These are phyloP conservation scores for Colletotrichum lupini DNA, from an alignment of 2,329 filamentous ascomycete genomes.

Conservation along the genomic window DNA sequence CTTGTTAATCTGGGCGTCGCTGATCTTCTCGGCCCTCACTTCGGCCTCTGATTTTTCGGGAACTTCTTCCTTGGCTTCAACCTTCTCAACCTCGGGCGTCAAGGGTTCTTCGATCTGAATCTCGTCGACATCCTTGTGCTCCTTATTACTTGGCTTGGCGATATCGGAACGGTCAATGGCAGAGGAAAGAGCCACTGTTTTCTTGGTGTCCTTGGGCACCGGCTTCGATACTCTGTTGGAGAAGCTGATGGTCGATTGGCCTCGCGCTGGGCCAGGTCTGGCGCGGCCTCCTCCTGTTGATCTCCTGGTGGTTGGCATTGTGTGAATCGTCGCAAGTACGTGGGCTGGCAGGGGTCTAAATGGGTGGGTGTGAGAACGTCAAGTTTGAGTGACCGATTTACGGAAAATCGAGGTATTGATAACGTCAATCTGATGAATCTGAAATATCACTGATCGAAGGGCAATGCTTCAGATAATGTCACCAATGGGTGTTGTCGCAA, in stretches of 20 bases:
- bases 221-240: slow-evolving; percentile 67
- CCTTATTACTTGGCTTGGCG: slow-evolving; percentile 38
- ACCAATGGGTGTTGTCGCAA: slow-evolving; percentile 14
- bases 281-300: slow-evolving; percentile 53
- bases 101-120: slow-evolving; percentile 38
- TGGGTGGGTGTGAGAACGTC: background rate
- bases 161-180: slow-evolving; percentile 37
- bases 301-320: slow-evolving; percentile 62
- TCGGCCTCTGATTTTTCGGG: slow-evolving; percentile 62
- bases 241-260: slow-evolving; percentile 69
- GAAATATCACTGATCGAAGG: background rate
- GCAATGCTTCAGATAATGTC: slow-evolving; percentile 18
- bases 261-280: slow-evolving; percentile 51
- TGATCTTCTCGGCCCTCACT: slow-evolving; percentile 71
- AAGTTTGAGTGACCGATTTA: background rate
- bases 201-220: slow-evolving; percentile 59
- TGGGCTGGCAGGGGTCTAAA: slow-evolving; percentile 16
- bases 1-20: slow-evolving; percentile 74
- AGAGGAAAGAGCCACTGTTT: slow-evolving; percentile 45
- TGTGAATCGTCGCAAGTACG: slow-evolving; percentile 38
- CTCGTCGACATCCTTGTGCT: slow-evolving; percentile 36
- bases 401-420: background rate
- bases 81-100: slow-evolving; percentile 39
- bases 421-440: background rate
- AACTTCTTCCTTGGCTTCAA: slow-evolving; percentile 43